Conservation (phyloP, 345 rosid species). For the sweet orange (Citrus sinensis) region DNA sequence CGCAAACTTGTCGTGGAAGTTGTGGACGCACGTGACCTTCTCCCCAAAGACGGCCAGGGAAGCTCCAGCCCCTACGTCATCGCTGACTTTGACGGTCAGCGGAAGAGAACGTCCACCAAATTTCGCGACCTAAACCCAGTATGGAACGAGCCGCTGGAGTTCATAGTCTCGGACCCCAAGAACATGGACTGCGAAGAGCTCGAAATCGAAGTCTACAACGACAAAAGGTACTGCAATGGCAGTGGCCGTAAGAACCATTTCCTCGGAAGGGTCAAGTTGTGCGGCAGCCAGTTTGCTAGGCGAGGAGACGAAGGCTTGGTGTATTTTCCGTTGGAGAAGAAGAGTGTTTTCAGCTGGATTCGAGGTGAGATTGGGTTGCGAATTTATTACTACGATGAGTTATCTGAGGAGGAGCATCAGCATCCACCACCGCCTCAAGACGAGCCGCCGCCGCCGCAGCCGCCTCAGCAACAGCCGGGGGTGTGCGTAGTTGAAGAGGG, state of each 20-base stretch:
- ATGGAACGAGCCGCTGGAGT: constrained; percentile 87
- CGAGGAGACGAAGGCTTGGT: constrained; percentile 79
- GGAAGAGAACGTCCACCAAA: constrained; percentile 62
- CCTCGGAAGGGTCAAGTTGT: constrained; percentile 83
- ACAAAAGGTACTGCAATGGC: constrained; percentile 69
- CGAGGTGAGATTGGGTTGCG: constrained; percentile 81
- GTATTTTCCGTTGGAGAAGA: constrained; percentile 77
- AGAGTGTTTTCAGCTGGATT: constrained; percentile 92
- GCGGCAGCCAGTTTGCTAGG: constrained; percentile 68
- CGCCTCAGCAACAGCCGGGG: constrained; percentile 18
- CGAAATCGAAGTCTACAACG: constrained; percentile 75
- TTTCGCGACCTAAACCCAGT: constrained; percentile 80
- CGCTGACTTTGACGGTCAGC: constrained; percentile 82
- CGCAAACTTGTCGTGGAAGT: constrained; percentile 74
- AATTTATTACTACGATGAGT: constrained; percentile 76
- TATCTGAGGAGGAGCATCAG: constrained; percentile 40
- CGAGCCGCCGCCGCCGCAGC: constrained; percentile 11
- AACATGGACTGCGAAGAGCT: constrained; percentile 80
- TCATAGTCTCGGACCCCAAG: constrained; percentile 69
- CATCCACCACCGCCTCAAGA: constrained; percentile 23
- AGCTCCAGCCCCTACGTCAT: constrained; percentile 88
- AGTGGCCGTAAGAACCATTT: constrained; percentile 87
- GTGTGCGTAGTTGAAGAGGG: constrained; percentile 57
- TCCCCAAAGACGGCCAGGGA: constrained; percentile 94
- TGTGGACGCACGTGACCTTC: constrained; percentile 72